These are phyloP conservation scores for Paracoccidioides brasiliensis DNA, from an alignment of 2,329 filamentous ascomycete species.

Conservation along the genomic window DNA sequence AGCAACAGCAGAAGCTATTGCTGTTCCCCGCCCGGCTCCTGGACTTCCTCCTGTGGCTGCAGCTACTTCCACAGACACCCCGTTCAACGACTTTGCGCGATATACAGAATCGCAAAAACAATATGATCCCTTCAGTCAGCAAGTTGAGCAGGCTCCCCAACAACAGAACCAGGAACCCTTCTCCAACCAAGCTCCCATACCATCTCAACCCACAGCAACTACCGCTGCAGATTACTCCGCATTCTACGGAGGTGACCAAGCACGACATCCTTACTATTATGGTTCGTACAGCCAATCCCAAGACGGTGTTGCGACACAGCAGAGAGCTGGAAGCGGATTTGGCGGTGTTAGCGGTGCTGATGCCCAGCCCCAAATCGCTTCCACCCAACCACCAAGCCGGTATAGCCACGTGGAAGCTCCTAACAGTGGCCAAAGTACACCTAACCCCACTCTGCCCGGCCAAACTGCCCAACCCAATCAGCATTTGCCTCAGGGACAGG, in stretches of 20 bases:
- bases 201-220: conserved; percentile 44
- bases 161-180: conserved; percentile 51
- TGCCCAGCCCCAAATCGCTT: conserved; percentile 46
- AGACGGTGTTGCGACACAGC: conserved; percentile 52
- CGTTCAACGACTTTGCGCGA: conserved; percentile 41
- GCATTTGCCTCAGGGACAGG: conserved; percentile 39
- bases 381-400: conserved; percentile 63
- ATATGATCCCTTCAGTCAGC: conserved; percentile 76
- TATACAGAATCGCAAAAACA: conserved; percentile 56
- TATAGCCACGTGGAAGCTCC: conserved; percentile 57
- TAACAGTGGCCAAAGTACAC: conserved; percentile 81
- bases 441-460: conserved; percentile 57
- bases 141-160: conserved; percentile 48
- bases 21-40: conserved; percentile 47
- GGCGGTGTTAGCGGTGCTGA: conserved; percentile 46
- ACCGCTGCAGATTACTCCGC: conserved; percentile 64
- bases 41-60: conserved; percentile 49
- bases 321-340: conserved; percentile 68
- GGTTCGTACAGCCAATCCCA: conserved; percentile 53
- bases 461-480: conserved; percentile 42
- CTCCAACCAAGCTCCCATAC: conserved; percentile 44
- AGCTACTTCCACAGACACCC: conserved; percentile 36
- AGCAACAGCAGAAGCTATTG: conserved; percentile 24
- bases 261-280: conserved; percentile 65
- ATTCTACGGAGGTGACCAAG: conserved; percentile 69